Evolutionary conservation across 495 filamentous ascomycete species (phyloP).

Genomic region (Penicillium robsamsonii): DNA sequence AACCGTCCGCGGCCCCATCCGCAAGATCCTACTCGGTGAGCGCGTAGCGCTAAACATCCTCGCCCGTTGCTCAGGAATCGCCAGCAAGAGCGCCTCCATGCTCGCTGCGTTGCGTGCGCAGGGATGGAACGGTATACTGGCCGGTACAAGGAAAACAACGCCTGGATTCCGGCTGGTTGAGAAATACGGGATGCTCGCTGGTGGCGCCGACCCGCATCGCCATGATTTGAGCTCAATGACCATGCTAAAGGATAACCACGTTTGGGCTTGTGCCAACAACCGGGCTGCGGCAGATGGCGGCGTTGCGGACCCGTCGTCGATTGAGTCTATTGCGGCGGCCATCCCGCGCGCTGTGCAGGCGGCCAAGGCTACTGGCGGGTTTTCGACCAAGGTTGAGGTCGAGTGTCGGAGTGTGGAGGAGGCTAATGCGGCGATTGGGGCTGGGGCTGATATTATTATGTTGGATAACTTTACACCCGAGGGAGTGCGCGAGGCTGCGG

Average conservation of each 20-base stretch:
- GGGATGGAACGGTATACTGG: constrained; percentile 81
- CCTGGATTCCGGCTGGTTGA: constrained; percentile 94
- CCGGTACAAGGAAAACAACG: constrained; percentile 94
- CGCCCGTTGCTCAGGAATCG: constrained; percentile 89
- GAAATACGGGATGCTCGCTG: constrained; percentile 96
- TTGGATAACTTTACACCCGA: constrained; percentile 87
- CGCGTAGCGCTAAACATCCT: constrained; percentile 90
- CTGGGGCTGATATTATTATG: constrained; percentile 95
- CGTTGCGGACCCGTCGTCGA: constrained; percentile 7
- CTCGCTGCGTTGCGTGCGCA: constrained; percentile 52
- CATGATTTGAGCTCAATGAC: constrained; percentile 92
- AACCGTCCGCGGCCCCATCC: constrained; percentile 81
- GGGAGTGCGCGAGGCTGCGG: constrained; percentile 68
- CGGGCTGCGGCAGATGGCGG: constrained; percentile 26
- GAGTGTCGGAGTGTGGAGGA: constrained; percentile 85
- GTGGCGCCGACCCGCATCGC: constrained; percentile 85
- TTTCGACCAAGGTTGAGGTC: constrained; percentile 91
- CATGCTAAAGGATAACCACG: constrained; percentile 98
- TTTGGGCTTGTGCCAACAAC: constrained; percentile 73
- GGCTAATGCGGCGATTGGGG: constrained; percentile 84
- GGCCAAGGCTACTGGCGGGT: constrained; percentile 81
- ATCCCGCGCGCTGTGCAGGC: constrained; percentile 81
- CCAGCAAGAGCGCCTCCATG: constrained; percentile 59
- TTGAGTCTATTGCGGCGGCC: constrained; percentile 51
- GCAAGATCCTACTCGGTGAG: constrained; percentile 86